These are phyloP conservation scores for Luffa aegyptiaca DNA, from an alignment of 306 rosid species.

Conservation along the genomic window DNA sequence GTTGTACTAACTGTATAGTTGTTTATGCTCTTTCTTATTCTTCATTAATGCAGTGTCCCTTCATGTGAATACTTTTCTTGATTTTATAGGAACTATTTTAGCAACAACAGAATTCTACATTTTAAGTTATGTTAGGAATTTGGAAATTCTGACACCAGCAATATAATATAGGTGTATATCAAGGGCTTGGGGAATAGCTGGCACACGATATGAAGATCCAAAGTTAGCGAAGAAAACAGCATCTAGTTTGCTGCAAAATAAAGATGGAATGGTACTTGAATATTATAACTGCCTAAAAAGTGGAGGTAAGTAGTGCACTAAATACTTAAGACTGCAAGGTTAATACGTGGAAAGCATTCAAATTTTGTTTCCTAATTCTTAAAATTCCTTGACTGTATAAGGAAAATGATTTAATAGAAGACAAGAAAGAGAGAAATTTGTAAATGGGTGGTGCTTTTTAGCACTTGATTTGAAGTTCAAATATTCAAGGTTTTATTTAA, in stretches of 20 bases:
- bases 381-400: not conserved
- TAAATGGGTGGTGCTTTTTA: not conserved
- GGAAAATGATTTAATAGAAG: not conserved
- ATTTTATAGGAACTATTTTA: not conserved
- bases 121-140: not conserved
- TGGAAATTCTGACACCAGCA: constrained; percentile 18
- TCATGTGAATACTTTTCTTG: not conserved
- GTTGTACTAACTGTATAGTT: not conserved
- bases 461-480: not conserved
- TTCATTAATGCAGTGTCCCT: not conserved
- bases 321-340: constrained; percentile 4
- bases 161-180: constrained; percentile 53
- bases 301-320: constrained; percentile 42
- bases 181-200: constrained; percentile 83
- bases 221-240: constrained; percentile 50
- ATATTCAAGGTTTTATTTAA: not conserved
- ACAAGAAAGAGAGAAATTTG: not conserved
- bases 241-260: constrained; percentile 30
- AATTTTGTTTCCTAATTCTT: not conserved
- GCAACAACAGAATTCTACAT: not conserved
- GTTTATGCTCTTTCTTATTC: not conserved
- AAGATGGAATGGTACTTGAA: constrained; percentile 34
- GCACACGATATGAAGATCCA: constrained; percentile 62
- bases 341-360: not conserved
- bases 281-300: constrained; percentile 54